Evolutionary conservation across 176 grass and related monocot genomes (phyloP).

Genomic region (Themeda triandra): DNA sequence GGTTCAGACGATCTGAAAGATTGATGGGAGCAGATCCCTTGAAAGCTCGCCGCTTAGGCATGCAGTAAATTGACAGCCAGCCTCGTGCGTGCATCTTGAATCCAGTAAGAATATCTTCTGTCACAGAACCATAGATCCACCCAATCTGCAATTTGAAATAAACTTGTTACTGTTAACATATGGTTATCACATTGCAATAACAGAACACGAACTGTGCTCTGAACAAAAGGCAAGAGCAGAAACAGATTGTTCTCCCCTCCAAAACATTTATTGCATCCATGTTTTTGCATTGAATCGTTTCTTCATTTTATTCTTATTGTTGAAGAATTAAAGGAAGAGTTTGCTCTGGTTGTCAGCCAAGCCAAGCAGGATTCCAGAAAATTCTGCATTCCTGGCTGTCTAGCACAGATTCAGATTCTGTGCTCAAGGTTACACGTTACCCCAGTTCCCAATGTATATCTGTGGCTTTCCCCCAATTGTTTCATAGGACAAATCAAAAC

Average conservation of each 20-base stretch:
- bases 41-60: slow-evolving; percentile 84
- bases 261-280: background rate
- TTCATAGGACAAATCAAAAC: background rate
- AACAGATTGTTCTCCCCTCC: background rate
- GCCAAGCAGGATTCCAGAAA: background rate
- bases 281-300: background rate
- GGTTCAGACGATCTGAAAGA: slow-evolving; percentile 97
- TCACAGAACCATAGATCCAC: slow-evolving; percentile 96
- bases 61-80: slow-evolving; percentile 93
- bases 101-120: slow-evolving; percentile 98
- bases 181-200: background rate
- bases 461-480: background rate
- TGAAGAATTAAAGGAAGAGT: background rate
- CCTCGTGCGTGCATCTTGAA: slow-evolving; percentile 97
- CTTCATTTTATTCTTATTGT: background rate
- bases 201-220: background rate
- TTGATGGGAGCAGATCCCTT: slow-evolving; percentile 94
- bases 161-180: slow-evolving; percentile 17
- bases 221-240: background rate
- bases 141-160: slow-evolving; percentile 68
- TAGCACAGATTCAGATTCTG: background rate
- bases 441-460: background rate
- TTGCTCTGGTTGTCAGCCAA: background rate
- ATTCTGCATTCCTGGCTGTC: background rate
- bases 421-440: background rate